Base-by-base conservation (phyloP, 2,329 filamentous ascomycete species). In the Penicillium sp. region DNA sequence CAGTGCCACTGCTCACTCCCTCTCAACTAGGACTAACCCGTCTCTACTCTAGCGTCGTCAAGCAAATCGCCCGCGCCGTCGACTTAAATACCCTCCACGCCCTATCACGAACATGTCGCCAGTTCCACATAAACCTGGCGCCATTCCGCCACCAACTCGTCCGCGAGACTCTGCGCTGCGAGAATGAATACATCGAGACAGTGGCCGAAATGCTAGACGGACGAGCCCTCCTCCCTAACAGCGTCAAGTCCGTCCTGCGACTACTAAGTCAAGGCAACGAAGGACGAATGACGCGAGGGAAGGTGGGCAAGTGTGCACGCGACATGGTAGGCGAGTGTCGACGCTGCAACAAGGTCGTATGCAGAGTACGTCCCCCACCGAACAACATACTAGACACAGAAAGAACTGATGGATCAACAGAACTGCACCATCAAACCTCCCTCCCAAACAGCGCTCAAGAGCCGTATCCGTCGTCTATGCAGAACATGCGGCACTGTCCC, bases 341-440 rank as follows among this genome's bases (percentile, higher is more conserved):
- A 45, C 79, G 84, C 52, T 97, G 91, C 66, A 79, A 78, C 31
- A 81, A 73, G 23, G 77, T 89, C 22, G 82, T 95, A 45, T 97
- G 91, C 68, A 80, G 91, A 70, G 89, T 94, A 78, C 66, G 80
- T 68, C 24, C 18, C 18, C 18, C 26, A 27, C 18, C 26, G 13
- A 14, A 38, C 14, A 11, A 27, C 11, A 29, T 20, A 32, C 3
- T 10, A 6, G 10, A 6, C 16, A 5, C 14, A 28, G 32, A 16
- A 27, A 0, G n/a, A 31, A 20, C 48, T 51, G 40, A 53, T 42
- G 41, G 40, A 3, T 40, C 13, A 22, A 6, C 66, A 95, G 89
- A 97, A 97, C 59, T 97, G 91, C 69, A 84, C 85, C 5, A 85
- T 88, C 61, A 95, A 96, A 68, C 82, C 86, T 0, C 89, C 88